Evolutionary conservation across 306 rosid species (phyloP).

Genomic region (Vicia villosa): DNA sequence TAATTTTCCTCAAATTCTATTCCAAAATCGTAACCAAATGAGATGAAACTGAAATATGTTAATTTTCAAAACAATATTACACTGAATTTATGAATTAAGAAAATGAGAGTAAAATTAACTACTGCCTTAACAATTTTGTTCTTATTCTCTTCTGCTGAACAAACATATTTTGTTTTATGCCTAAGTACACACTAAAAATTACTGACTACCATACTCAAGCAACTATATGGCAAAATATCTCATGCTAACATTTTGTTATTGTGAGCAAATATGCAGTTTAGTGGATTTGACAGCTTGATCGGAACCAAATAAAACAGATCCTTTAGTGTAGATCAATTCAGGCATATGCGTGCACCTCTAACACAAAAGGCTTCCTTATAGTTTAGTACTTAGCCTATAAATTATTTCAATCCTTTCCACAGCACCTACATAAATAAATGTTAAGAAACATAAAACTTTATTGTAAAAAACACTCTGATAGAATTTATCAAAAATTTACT

Average conservation of each 20-base stretch:
- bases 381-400: constrained; percentile 27
- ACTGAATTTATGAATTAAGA: too few species aligned
- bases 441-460: constrained; percentile 15
- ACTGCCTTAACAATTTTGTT: constrained; percentile 10
- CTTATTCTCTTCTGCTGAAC: constrained; percentile 23
- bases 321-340: constrained; percentile 33
- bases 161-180: constrained; percentile 25
- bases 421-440: constrained; percentile 70
- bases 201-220: constrained; percentile 9
- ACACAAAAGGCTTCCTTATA: constrained; percentile 18
- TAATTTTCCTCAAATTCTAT: not conserved
- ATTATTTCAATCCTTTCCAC: constrained; percentile 71
- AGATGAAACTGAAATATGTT: too few species aligned
- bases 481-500: too few species aligned
- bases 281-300: constrained; percentile 27
- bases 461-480: constrained; percentile 13
- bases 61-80: too few species aligned
- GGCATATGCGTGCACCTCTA: constrained; percentile 23
- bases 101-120: constrained; percentile 3
- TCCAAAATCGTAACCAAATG: not conserved
- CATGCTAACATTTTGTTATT: constrained; percentile 23
- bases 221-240: too few species aligned
- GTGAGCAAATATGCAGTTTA: constrained; percentile 22
- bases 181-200: constrained; percentile 27
- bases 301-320: constrained; percentile 27